Base-by-base conservation (phyloP, 768 basidiomycete species). In the Tricholoma saponaceum region DNA sequence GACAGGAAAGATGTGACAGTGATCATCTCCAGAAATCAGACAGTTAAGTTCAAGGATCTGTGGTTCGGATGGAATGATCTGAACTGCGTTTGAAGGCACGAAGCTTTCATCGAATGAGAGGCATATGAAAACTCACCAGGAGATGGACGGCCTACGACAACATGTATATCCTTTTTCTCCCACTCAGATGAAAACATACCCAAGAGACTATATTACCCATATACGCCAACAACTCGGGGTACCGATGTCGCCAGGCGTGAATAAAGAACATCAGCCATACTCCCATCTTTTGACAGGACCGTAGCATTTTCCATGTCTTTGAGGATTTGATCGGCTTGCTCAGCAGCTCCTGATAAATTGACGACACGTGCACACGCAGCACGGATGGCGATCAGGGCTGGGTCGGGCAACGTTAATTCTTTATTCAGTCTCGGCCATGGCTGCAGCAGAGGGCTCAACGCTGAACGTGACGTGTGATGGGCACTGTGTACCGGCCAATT, bases 321-420 rank as follows among this genome's bases (percentile, higher is more conserved):
- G 13, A 62, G 51, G 25, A 74, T 57, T 26, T 46, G 58, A 26
- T 72, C 67, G 8, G 75, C 61, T 52, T 70, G 67, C 55, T 68
- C 62, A 0, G 63, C 63, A 18, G 70, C 74, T 25, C 76, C 74
- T 1, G 75, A 76, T 33, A 75, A 64, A 62, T 71, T 58, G 14
- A 67, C 69, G n/a, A 76, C 69, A 28, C 69, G 65, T 8, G 74
- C 72, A 57, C 70, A 74, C 13, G 67, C 63, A 7, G 73, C 74
- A 56, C 72, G 75, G 18, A 77, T 12, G 16, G 57, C 51, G 13
- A 63, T n/a, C n/a, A 52, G 53, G 13, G 4, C 43, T 20, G 54
- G 55, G 13, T 46, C 44, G 9, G 44, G 39, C 39, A 41, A 41
- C n/a, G 39, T 41, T 41, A 41, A 41, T 41, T 41, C n/a, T 18